phyloP scores from a whole-genome alignment of 257 asterid species.

The Salvia rosmarinus region DNA sequence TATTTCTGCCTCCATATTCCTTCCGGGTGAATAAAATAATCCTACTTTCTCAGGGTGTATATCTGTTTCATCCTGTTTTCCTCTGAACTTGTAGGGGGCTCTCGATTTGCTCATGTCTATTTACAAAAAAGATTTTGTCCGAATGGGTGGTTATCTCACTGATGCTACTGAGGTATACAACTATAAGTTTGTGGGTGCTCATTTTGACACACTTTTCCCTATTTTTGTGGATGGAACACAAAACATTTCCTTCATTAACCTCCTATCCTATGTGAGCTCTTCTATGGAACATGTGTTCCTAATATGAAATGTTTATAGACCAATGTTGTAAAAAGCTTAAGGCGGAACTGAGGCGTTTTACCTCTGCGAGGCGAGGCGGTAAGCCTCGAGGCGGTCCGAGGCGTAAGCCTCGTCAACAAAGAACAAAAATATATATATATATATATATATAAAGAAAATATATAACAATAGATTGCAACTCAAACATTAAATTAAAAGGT shows the following conservation, averaged over 20 bases:
- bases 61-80: background rate
- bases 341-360: too few species aligned
- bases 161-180: slow-evolving; percentile 50
- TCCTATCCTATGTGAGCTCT: slow-evolving; percentile 7
- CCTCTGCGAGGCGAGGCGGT: too few species aligned
- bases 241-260: slow-evolving; percentile 3
- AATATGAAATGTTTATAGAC: background rate
- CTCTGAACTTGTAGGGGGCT: slow-evolving; percentile 54
- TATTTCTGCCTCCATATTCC: slow-evolving; percentile 1
- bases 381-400: too few species aligned
- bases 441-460: too few species aligned
- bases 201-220: background rate
- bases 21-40: background rate
- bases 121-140: slow-evolving; percentile 58
- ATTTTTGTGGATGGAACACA: slow-evolving; percentile 3
- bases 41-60: slow-evolving; percentile 5
- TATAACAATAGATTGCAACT: too few species aligned
- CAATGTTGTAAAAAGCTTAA: too few species aligned
- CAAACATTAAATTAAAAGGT: too few species aligned
- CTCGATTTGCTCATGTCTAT: slow-evolving; percentile 58
- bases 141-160: slow-evolving; percentile 71
- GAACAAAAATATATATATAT: too few species aligned
- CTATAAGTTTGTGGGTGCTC: background rate
- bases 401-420: too few species aligned
- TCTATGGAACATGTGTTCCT: background rate